These are phyloP conservation scores for Abelmoschus esculentus DNA, from an alignment of 345 rosid species.

Conservation along the genomic window DNA sequence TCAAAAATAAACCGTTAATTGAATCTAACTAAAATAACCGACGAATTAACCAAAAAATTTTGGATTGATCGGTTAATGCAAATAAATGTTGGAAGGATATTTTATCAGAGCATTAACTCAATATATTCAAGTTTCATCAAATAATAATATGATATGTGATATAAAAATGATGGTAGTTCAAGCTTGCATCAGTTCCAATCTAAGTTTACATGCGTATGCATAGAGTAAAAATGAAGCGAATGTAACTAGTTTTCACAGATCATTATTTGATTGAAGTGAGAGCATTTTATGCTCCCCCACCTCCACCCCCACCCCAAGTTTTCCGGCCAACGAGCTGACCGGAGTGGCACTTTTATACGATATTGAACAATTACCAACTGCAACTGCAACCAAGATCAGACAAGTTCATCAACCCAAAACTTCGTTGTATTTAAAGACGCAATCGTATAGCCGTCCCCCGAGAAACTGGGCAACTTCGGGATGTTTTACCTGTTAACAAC, in stretches of 20 bases:
- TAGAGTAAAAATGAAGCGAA: background rate
- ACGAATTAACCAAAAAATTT: no score
- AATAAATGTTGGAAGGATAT: no score
- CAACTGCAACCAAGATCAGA: background rate
- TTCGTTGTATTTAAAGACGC: conserved; percentile 57
- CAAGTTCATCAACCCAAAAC: conserved; percentile 21
- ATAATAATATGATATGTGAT: no score
- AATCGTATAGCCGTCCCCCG: conserved; percentile 93
- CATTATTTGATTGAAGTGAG: background rate
- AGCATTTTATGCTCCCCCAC: no score
- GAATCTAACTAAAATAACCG: no score
- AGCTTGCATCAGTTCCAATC: no score
- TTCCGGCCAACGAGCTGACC: no score
- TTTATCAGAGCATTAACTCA: background rate
- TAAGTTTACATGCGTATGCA: background rate
- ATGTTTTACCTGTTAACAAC: conserved; percentile 70
- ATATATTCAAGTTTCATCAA: no score
- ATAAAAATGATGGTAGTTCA: background rate
- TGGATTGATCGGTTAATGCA: no score
- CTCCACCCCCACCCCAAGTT: no score
- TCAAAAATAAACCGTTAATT: no score
- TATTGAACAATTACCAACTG: background rate
- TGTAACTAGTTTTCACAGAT: background rate
- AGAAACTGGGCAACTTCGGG: conserved; percentile 96
- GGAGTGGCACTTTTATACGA: no score